Evolutionary conservation across 2,329 filamentous ascomycete genomes (phyloP).

Genomic region (Colletotrichum viniferum): DNA sequence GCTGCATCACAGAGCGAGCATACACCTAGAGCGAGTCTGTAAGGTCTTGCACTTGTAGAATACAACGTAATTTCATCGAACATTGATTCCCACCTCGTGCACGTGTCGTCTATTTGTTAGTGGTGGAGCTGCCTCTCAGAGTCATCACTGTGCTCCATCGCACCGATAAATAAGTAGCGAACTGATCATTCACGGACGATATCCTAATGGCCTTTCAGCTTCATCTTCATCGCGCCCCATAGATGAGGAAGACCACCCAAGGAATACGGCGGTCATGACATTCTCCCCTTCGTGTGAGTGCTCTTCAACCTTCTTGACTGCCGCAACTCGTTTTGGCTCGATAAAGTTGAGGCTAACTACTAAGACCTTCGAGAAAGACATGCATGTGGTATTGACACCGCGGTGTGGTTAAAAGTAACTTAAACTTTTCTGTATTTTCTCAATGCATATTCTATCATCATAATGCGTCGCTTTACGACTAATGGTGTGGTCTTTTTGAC

Average conservation of each 20-base stretch:
- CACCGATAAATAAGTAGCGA: not conserved
- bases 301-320: not conserved
- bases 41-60: not conserved
- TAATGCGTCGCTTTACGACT: not conserved
- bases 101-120: accelerated
- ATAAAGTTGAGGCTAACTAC: accelerated
- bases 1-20: too few relatives aligned
- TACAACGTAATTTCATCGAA: not conserved
- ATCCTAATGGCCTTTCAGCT: not conserved
- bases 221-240: not conserved
- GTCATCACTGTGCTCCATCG: not conserved
- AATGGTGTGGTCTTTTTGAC: not conserved
- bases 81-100: not conserved
- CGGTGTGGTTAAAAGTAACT: not conserved
- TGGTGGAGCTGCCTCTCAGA: accelerated
- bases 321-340: accelerated
- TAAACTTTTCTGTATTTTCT: not conserved
- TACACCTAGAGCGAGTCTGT: not conserved
- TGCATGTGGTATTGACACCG: accelerated
- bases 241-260: not conserved
- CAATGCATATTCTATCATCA: not conserved
- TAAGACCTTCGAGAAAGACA: accelerated
- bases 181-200: not conserved
- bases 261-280: accelerated
- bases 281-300: accelerated